A percentile compares a stretch with the other conserved stretches of the same genome.
phyloP scores from a whole-genome alignment of 805 yeast species.

The Ogataea parapolymorpha region DNA sequence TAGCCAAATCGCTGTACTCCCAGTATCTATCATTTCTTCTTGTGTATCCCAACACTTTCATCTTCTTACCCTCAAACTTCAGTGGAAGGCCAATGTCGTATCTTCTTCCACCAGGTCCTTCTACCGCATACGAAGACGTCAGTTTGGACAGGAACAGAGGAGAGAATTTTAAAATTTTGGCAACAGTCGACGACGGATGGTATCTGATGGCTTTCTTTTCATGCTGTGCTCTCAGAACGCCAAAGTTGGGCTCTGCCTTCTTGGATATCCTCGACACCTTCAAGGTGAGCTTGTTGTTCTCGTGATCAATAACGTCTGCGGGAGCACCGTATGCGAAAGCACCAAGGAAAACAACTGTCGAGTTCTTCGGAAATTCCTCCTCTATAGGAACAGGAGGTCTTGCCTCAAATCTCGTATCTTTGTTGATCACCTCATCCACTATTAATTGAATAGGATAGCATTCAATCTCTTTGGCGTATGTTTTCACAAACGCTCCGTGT shows the following conservation, averaged over 20 bases:
- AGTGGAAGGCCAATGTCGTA: conserved; percentile 77
- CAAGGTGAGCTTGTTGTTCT: conserved; percentile 37
- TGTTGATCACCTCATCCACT: conserved; percentile 68
- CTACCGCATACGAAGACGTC: conserved; percentile 68
- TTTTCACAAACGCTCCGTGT: conserved; percentile 75
- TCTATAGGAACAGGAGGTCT: conserved; percentile 73
- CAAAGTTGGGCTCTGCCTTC: conserved; percentile 62
- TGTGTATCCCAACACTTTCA: conserved; percentile 87
- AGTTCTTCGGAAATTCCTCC: conserved; percentile 74
- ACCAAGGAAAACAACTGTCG: conserved; percentile 76
- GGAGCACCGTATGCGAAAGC: conserved; percentile 85
- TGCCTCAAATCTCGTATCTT: conserved; percentile 71
- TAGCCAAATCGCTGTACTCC: conserved; percentile 79
- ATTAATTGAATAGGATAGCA: conserved; percentile 75
- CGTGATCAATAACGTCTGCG: conserved; percentile 62
- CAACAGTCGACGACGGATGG: conserved; percentile 61
- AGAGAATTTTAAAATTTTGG: conserved; percentile 52
- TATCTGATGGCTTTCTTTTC: conserved; percentile 59
- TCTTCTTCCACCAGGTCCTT: conserved; percentile 48
- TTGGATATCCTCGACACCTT: conserved; percentile 50
- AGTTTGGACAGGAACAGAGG: conserved; percentile 71
- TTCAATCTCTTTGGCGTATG: conserved; percentile 52
- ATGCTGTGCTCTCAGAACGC: conserved; percentile 52
- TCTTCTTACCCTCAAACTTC: conserved; percentile 74
- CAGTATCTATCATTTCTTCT: conserved; percentile 63